A percentile compares a stretch with the other conserved stretches of the same genome.
Evolutionary conservation across 768 basidiomycete genomes (phyloP).

Genomic region (Pleurotus cornucopiae): DNA sequence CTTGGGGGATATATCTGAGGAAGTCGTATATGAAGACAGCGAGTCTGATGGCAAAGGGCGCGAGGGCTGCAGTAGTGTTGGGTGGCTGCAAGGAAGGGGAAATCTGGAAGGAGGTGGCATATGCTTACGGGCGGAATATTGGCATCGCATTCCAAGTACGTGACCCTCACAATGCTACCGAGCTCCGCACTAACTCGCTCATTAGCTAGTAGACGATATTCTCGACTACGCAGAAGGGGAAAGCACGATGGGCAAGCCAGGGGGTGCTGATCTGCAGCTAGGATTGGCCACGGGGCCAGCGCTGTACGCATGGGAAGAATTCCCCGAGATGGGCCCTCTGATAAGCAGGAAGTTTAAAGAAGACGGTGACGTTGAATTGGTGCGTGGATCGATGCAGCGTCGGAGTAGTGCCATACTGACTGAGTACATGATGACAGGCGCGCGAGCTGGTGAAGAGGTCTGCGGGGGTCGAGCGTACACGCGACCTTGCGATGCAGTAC

Average conservation of each 20-base stretch:
- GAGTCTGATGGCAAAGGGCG: conserved; percentile 84
- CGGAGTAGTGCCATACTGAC: background rate
- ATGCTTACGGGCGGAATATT: conserved; percentile 85
- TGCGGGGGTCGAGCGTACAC: conserved; percentile 75
- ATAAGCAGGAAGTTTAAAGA: conserved; percentile 75
- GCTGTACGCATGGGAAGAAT: conserved; percentile 91
- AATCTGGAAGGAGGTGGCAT: conserved; percentile 83
- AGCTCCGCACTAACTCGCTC: background rate
- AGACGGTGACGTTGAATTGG: conserved; percentile 77
- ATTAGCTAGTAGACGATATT: conserved; percentile 90
- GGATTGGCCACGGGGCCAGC: conserved; percentile 93
- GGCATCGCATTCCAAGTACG: conserved; percentile 54
- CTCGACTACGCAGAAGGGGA: conserved; percentile 86
- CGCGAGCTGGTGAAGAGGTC: conserved; percentile 62
- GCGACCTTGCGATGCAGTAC: conserved; percentile 69
- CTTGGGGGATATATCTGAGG: conserved; percentile 72
- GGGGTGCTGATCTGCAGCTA: conserved; percentile 77
- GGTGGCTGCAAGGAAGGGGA: conserved; percentile 80
- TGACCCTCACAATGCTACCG: conserved; percentile 3
- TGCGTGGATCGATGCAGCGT: conserved; percentile 27
- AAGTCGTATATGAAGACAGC: conserved; percentile 82
- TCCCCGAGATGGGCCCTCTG: conserved; percentile 80
- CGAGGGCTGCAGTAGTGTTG: conserved; percentile 80
- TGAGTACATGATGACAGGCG: conserved; percentile 40
- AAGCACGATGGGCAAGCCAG: conserved; percentile 82